These are phyloP conservation scores for Tremellales sp. DNA, from an alignment of 1,284 basidiomycete species.

Conservation along the genomic window DNA sequence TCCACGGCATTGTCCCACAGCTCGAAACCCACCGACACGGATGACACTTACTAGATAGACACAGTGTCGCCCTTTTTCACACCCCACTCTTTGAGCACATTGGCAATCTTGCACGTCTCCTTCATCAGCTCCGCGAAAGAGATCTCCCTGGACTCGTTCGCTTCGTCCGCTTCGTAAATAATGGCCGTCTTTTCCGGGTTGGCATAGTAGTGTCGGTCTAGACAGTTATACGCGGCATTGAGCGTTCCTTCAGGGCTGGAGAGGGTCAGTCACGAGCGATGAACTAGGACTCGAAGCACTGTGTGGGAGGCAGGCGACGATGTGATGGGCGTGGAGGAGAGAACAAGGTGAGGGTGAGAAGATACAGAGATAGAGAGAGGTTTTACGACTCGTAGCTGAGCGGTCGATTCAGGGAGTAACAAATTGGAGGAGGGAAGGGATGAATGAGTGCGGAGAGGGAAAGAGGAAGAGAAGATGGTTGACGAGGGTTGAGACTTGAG, in stretches of 20 bases:
- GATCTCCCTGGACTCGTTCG: constrained; percentile 71
- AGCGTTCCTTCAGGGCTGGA: constrained; percentile 71
- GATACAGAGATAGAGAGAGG: too few species aligned
- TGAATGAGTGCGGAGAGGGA: too few species aligned
- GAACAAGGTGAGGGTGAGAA: too few species aligned
- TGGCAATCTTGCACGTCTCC: constrained; percentile 85
- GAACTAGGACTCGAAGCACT: too few species aligned
- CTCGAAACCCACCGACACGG: not conserved
- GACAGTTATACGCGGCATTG: constrained; percentile 95
- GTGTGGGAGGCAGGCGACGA: too few species aligned
- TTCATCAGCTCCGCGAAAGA: constrained; percentile 80
- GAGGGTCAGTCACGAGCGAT: too few species aligned
- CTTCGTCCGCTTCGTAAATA: constrained; percentile 98
- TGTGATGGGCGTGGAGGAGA: too few species aligned
- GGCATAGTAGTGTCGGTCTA: constrained; percentile 79
- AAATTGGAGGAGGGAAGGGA: too few species aligned
- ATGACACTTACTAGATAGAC: constrained; percentile 63
- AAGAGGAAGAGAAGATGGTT: too few species aligned
- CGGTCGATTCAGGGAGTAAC: too few species aligned
- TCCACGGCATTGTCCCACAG: not conserved
- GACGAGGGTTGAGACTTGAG: too few species aligned
- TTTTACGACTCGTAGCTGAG: too few species aligned
- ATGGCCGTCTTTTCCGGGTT: constrained; percentile 92
- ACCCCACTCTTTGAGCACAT: constrained; percentile 84
- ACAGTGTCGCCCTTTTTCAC: constrained; percentile 96